phyloP scores from a whole-genome alignment of 148 eudicot species.

The Chenopodium suecicum region DNA sequence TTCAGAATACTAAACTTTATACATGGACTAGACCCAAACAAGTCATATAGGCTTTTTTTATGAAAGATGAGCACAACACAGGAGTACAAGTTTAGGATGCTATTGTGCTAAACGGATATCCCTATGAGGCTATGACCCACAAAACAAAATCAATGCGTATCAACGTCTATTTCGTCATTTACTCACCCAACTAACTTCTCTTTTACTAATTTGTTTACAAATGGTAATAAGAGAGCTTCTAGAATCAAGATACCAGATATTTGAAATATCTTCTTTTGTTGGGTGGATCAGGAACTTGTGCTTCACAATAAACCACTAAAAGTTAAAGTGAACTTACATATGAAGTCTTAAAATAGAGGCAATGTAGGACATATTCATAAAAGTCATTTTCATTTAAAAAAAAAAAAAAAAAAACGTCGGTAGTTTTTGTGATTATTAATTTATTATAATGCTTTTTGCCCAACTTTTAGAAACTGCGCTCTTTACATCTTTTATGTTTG shows the following conservation, averaged over 20 bases:
- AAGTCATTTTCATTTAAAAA: too few relatives aligned
- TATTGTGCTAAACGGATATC: background rate
- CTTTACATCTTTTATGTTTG: too few relatives aligned
- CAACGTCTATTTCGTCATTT: background rate
- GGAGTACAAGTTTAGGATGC: background rate
- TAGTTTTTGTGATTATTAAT: too few relatives aligned
- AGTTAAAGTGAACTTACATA: background rate
- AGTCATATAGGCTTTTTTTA: too few relatives aligned
- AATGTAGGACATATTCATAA: too few relatives aligned
- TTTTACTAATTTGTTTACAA: background rate
- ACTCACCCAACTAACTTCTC: background rate
- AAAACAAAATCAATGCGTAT: background rate
- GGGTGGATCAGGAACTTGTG: conserved; percentile 3
- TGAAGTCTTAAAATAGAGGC: too few relatives aligned
- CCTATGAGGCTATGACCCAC: background rate
- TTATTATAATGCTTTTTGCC: too few relatives aligned
- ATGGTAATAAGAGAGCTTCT: background rate
- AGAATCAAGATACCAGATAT: background rate
- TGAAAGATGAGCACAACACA: too few relatives aligned
- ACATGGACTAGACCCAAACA: too few relatives aligned
- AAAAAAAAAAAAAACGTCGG: too few relatives aligned
- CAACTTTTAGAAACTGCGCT: too few relatives aligned
- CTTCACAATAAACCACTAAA: background rate
- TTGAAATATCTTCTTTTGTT: background rate
- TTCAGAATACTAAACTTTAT: too few relatives aligned